A percentile compares a stretch with the other conserved stretches of the same genome.
phyloP scores from a whole-genome alignment of 805 yeast species.

The Myxozyma geophila region DNA sequence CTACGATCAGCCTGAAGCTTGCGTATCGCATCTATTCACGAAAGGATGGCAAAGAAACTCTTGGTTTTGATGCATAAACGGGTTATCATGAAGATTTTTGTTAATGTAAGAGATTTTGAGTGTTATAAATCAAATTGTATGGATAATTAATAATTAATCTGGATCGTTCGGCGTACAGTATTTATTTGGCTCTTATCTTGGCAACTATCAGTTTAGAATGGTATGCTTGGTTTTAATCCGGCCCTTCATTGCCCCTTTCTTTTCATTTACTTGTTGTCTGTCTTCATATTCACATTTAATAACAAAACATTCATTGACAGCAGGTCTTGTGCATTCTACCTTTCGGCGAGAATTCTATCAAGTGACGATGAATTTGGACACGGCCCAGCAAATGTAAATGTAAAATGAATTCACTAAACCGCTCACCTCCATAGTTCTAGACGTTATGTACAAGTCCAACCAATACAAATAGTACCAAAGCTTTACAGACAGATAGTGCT shows the following conservation, averaged over 20 bases:
- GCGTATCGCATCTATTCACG: constrained; percentile 30
- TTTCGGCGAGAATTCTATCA: background rate
- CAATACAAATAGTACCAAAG: no score
- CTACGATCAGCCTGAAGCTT: constrained; percentile 24
- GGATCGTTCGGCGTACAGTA: background rate
- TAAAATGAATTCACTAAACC: no score
- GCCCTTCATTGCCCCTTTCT: background rate
- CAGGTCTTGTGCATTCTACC: background rate
- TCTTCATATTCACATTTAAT: background rate
- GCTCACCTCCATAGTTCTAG: no score
- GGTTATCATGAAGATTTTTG: no score
- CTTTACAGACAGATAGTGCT: no score
- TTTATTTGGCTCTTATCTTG: background rate
- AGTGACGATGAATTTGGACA: background rate
- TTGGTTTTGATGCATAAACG: constrained; percentile 17
- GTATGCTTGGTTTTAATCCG: background rate
- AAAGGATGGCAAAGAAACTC: constrained; percentile 19
- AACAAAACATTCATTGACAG: background rate
- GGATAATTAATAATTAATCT: background rate
- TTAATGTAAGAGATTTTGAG: background rate
- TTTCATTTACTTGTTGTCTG: background rate
- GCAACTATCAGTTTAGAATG: no score
- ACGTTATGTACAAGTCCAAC: no score
- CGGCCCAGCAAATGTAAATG: no score
- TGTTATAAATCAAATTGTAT: no score